Evolutionary conservation across 345 rosid species (phyloP), one percentile per base, ranked within the genome.

Genomic region (Citrus mangshanensis): DNA sequence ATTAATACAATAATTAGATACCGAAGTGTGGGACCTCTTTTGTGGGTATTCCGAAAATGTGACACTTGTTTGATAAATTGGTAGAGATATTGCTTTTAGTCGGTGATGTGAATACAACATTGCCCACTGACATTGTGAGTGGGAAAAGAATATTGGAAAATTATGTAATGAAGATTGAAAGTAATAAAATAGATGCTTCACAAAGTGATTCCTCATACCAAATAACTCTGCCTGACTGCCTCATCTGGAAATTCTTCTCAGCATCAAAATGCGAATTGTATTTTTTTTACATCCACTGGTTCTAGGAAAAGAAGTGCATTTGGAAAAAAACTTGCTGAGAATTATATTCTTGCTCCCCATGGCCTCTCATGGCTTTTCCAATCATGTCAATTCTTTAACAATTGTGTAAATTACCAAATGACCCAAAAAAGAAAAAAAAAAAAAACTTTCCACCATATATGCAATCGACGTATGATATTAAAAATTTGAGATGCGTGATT

Each of bases 161-260:
- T 22, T 22, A 19, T 25, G 12, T 25, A 9, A 27, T 34, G 28
- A 61, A 24, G 61, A 66, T 34, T 28, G 38, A 74, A 77, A 40
- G 77, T 38, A 67, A 78, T 71, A 73, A 62, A 49, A 69, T 74
- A 64, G 75, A 69, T 65, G 60, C 79, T 70, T 81, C 75, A 27
- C 14, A 80, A 60, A 78, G 74, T 42, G 77, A 77, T 72, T 82
- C 78, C 66, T 34, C 13, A 61, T 1, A 25, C 46, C 74, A 73
- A 77, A 30, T 68, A 22, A n/a, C 13, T 74, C 70, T 42, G 19
- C 74, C 42, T 10, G 77, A 24, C 70, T 42, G 19, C 74, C 46
- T 10, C 80, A 24, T 74, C 51, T 40, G 16, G 62, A 49, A 68
- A 72, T n/a, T 59, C 56, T 67, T 9, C 19, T 46, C 35, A 16